phyloP scores from a whole-genome alignment of 1,284 basidiomycete genomes.

The Trametes hirsuta region DNA sequence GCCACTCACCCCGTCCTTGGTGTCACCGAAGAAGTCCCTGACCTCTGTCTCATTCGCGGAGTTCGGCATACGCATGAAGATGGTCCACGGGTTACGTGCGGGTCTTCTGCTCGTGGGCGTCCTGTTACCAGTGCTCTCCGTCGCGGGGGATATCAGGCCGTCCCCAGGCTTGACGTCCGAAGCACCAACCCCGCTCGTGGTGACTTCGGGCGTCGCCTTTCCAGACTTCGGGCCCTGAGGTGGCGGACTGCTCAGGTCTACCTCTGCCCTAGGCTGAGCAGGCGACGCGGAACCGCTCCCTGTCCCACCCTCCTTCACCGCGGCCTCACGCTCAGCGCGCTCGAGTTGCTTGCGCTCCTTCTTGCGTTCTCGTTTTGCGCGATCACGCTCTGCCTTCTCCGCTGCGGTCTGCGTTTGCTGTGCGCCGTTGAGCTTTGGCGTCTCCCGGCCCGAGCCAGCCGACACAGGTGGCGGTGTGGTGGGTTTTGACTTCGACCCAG shows the following conservation, averaged over 20 bases:
- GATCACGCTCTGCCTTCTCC: slow-evolving; percentile 52
- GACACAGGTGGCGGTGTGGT: slow-evolving; percentile 35
- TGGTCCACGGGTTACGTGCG: slow-evolving; percentile 79
- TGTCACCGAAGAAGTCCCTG: slow-evolving; percentile 75
- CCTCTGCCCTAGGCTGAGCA: slow-evolving; percentile 23
- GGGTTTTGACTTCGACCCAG: slow-evolving; percentile 35
- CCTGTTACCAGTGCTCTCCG: slow-evolving; percentile 62
- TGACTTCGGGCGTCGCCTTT: slow-evolving; percentile 45
- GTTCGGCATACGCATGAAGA: slow-evolving; percentile 76
- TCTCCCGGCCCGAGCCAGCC: slow-evolving; percentile 37
- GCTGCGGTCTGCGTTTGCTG: slow-evolving; percentile 27
- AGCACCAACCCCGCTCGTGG: slow-evolving; percentile 26
- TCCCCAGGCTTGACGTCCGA: slow-evolving; percentile 43
- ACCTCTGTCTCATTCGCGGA: slow-evolving; percentile 70
- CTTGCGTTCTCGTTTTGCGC: slow-evolving; percentile 59
- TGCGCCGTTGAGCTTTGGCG: slow-evolving; percentile 42
- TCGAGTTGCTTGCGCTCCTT: slow-evolving; percentile 62
- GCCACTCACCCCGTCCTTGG: slow-evolving; percentile 59
- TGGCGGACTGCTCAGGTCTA: slow-evolving; percentile 27
- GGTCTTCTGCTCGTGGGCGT: slow-evolving; percentile 67
- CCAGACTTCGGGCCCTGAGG: slow-evolving; percentile 38
- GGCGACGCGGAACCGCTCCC: slow-evolving; percentile 31
- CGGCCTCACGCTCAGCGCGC: slow-evolving; percentile 43
- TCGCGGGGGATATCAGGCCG: slow-evolving; percentile 51
- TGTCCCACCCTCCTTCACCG: slow-evolving; percentile 34